These are phyloP conservation scores for Coemansia sp. DNA, from an alignment of 192 early-diverging fungal genomes.

Conservation along the genomic window DNA sequence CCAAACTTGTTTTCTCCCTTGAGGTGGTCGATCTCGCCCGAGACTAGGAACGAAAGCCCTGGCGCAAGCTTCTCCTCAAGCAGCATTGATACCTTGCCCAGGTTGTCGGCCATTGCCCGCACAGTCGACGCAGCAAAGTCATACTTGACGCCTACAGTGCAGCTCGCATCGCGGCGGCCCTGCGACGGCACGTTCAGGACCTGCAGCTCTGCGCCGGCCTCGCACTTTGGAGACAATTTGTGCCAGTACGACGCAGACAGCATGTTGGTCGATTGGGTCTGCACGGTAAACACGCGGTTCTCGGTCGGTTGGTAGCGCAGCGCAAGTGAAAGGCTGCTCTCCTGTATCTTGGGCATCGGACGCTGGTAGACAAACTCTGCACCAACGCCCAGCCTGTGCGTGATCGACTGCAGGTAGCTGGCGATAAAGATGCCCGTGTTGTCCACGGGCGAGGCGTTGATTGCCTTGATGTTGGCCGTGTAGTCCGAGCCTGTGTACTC, in stretches of 20 bases:
- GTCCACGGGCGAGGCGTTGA: slow-evolving; percentile 93
- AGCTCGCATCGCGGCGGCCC: slow-evolving; percentile 83
- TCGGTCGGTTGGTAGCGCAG: slow-evolving; percentile 66
- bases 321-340: slow-evolving; percentile 72
- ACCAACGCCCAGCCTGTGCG: slow-evolving; percentile 78
- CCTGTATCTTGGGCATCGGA: slow-evolving; percentile 78
- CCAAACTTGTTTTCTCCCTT: slow-evolving; percentile 87
- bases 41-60: slow-evolving; percentile 85
- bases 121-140: slow-evolving; percentile 91
- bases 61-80: slow-evolving; percentile 96
- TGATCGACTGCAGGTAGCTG: slow-evolving; percentile 89
- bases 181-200: slow-evolving; percentile 61
- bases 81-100: slow-evolving; percentile 82
- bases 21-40: slow-evolving; percentile 95
- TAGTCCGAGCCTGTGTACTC: slow-evolving; percentile 90
- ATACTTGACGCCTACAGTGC: slow-evolving; percentile 95
- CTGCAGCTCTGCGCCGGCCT: slow-evolving; percentile 91
- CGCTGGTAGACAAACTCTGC: slow-evolving; percentile 82
- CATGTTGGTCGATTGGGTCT: slow-evolving; percentile 65
- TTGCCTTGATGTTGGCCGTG: slow-evolving; percentile 86
- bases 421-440: slow-evolving; percentile 86
- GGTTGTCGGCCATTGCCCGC: slow-evolving; percentile 88
- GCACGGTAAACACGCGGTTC: slow-evolving; percentile 68
- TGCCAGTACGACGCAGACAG: slow-evolving; percentile 87
- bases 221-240: slow-evolving; percentile 89